These are phyloP conservation scores for Peronospora tabacina DNA, from an alignment of 352 stramenopile species.

Conservation along the genomic window DNA sequence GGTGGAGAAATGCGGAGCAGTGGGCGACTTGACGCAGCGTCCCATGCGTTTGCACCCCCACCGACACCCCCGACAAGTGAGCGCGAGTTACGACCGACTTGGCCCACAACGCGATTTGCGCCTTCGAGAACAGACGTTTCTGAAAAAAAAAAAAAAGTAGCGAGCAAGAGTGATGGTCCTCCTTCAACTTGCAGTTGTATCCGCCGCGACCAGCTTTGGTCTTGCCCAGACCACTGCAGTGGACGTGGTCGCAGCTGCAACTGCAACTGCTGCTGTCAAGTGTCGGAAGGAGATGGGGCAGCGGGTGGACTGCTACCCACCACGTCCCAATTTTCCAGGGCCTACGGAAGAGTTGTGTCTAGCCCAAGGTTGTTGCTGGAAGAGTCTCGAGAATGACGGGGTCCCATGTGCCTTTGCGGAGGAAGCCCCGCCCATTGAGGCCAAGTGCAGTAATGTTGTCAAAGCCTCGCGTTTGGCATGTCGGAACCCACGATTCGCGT, in stretches of 20 bases:
- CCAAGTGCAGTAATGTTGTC: conserved; percentile 32
- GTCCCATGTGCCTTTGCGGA: conserved; percentile 61
- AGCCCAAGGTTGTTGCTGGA: conserved; percentile 81
- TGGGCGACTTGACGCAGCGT: conserved; percentile 13
- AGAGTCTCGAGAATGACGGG: conserved; percentile 44
- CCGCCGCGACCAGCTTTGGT: conserved; percentile 11
- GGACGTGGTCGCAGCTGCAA: conserved; percentile 8
- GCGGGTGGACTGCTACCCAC: conserved; percentile 71
- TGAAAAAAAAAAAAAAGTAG: neutral
- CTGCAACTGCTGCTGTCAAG: conserved; percentile 7
- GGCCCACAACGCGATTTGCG: conserved; percentile 30
- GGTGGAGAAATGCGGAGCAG: conserved; percentile 11
- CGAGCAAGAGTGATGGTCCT: conserved; percentile 20
- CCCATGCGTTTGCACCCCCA: neutral
- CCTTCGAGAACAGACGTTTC: conserved; percentile 3
- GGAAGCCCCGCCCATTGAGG: conserved; percentile 4
- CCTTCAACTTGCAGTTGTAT: conserved; percentile 15
- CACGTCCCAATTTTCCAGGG: conserved; percentile 48
- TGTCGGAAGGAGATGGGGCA: conserved; percentile 25
- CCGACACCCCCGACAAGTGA: too few species aligned
- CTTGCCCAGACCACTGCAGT: conserved; percentile 4
- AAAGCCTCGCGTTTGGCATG: conserved; percentile 50
- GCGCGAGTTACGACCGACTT: too few species aligned
- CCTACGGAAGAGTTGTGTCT: conserved; percentile 71
- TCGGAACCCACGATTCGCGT: conserved; percentile 64